Conservation (phyloP, 805 yeast species). For the Starmerella tilneyi region DNA sequence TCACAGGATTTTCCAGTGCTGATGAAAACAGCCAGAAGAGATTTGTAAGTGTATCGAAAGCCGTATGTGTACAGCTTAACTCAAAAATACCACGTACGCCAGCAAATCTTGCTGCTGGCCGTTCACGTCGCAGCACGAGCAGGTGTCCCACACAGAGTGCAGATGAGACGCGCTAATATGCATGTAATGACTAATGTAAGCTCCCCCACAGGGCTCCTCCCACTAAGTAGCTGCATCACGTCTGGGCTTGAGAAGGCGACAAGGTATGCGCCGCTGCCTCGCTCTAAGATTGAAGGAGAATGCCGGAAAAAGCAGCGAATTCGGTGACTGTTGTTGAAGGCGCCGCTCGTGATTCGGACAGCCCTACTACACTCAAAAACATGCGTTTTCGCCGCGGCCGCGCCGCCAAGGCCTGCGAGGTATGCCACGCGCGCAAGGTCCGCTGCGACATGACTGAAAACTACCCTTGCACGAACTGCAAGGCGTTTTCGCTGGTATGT, state of each 20-base stretch:
- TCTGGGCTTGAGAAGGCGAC: background rate
- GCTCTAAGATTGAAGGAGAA: background rate
- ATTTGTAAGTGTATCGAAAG: too few species aligned
- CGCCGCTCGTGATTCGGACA: background rate
- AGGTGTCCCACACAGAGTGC: too few species aligned
- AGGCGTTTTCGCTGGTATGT: slow-evolving; percentile 64
- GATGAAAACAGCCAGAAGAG: too few species aligned
- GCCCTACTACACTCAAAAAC: slow-evolving; percentile 7
- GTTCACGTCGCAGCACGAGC: too few species aligned
- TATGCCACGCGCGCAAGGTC: slow-evolving; percentile 72
- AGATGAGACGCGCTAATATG: too few species aligned
- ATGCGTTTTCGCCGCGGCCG: slow-evolving; percentile 38
- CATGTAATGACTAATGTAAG: too few species aligned
- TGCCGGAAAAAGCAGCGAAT: slow-evolving; percentile 1
- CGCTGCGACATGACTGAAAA: slow-evolving; percentile 48
- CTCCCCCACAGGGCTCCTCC: too few species aligned
- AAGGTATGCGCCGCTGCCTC: background rate
- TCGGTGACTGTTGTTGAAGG: background rate
- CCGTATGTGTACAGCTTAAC: too few species aligned
- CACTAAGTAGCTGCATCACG: background rate
- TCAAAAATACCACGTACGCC: too few species aligned
- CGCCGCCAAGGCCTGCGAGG: slow-evolving; percentile 62
- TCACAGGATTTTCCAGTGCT: too few species aligned
- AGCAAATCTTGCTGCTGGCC: too few species aligned
- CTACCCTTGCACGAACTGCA: slow-evolving; percentile 59